phyloP scores from a whole-genome alignment of 345 rosid genomes.

The Isatis tinctoria region DNA sequence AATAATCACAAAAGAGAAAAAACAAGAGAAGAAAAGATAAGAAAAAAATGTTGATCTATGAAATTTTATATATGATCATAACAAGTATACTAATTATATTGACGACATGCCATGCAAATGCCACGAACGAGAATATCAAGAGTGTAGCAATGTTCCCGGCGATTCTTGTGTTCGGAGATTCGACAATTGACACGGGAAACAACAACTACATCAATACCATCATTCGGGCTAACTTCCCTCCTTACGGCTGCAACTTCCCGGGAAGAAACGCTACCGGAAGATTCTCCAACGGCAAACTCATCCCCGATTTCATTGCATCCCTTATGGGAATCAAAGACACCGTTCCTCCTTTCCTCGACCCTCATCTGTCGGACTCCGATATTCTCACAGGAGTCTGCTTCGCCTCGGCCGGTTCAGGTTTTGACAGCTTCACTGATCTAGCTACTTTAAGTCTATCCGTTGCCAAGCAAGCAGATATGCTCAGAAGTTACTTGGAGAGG shows the following conservation, averaged over 20 bases:
- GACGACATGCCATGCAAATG: constrained; percentile 10
- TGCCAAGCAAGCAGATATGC: constrained; percentile 37
- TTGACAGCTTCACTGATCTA: constrained; percentile 19
- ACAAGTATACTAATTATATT: neutral
- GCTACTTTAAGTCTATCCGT: constrained; percentile 33
- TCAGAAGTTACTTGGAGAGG: constrained; percentile 37
- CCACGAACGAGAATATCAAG: constrained; percentile 4
- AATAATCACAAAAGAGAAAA: neutral
- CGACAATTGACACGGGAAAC: constrained; percentile 34
- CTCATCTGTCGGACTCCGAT: constrained; percentile 15
- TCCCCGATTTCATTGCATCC: constrained; percentile 26
- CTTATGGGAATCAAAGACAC: constrained; percentile 32
- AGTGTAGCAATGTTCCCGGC: constrained; percentile 27
- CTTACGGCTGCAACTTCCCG: constrained; percentile 33
- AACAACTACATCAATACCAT: constrained; percentile 25
- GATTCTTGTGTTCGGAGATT: constrained; percentile 33
- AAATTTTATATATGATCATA: neutral
- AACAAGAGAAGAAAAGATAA: neutral
- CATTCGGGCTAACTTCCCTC: constrained; percentile 22
- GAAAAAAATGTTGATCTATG: constrained; percentile 10
- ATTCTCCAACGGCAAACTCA: constrained; percentile 34
- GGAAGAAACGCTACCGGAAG: constrained; percentile 32
- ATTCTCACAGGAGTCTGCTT: constrained; percentile 29
- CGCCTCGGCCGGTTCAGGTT: constrained; percentile 34
- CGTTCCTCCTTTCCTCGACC: constrained; percentile 31